Evolutionary conservation across 805 yeast genomes (phyloP).

Genomic region (Soucietia sequanensis): DNA sequence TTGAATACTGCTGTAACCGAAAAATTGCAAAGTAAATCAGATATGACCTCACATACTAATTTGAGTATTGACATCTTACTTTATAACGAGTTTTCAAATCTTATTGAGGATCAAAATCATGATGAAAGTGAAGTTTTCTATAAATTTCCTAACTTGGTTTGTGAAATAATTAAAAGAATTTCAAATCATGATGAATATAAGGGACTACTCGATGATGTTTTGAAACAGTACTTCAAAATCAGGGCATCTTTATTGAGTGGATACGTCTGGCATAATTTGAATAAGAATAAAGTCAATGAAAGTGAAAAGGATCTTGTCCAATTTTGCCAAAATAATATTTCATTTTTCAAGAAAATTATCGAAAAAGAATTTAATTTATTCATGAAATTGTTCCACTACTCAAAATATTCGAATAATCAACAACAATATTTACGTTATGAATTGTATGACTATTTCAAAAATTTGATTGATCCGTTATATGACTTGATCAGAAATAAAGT

Average conservation of each 20-base stretch:
- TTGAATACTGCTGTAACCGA: constrained; percentile 19
- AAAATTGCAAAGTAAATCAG: constrained; percentile 20
- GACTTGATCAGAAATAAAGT: constrained; percentile 65
- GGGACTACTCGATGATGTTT: constrained; percentile 68
- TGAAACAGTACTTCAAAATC: constrained; percentile 57
- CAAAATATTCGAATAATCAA: not conserved
- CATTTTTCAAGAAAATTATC: constrained; percentile 58
- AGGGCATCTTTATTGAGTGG: constrained; percentile 51
- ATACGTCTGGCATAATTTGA: constrained; percentile 34
- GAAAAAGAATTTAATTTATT: constrained; percentile 63
- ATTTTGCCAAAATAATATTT: constrained; percentile 59
- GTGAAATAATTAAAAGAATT: constrained; percentile 38
- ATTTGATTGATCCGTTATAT: constrained; percentile 73
- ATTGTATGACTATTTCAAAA: constrained; percentile 59
- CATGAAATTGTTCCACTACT: constrained; percentile 43
- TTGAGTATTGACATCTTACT: constrained; percentile 61
- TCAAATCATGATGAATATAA: constrained; percentile 50
- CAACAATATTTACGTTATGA: constrained; percentile 12
- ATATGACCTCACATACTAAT: constrained; percentile 15
- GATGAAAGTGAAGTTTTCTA: constrained; percentile 7
- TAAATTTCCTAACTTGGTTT: constrained; percentile 30
- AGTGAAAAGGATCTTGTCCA: constrained; percentile 46
- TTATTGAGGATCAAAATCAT: constrained; percentile 6
- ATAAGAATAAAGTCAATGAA: constrained; percentile 15
- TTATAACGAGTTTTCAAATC: constrained; percentile 54